Evolutionary conservation across 495 filamentous ascomycete species (phyloP).

Genomic region (Trichocladium antarcticum): DNA sequence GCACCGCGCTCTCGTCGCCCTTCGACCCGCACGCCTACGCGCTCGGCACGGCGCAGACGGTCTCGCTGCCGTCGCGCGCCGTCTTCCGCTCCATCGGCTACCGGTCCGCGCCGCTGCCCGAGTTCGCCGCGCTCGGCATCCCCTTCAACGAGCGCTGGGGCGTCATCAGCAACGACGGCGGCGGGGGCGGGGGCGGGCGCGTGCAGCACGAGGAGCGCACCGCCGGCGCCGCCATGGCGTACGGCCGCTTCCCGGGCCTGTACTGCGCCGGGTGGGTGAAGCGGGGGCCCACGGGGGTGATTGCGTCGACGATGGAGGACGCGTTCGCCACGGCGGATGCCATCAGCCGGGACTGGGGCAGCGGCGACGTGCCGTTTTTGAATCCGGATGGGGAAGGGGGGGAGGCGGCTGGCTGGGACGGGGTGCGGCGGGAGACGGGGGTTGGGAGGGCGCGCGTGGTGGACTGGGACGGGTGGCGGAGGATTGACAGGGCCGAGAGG

Average conservation of each 20-base stretch:
- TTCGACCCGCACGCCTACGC: slow-evolving; percentile 45
- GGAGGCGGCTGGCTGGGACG: slow-evolving; percentile 60
- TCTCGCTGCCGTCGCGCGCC: slow-evolving; percentile 43
- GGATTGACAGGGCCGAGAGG: slow-evolving; percentile 70
- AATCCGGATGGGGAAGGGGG: slow-evolving; percentile 17
- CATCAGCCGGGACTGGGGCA: slow-evolving; percentile 61
- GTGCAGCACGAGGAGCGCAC: slow-evolving; percentile 34
- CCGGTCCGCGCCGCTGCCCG: slow-evolving; percentile 63
- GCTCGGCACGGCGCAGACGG: slow-evolving; percentile 23
- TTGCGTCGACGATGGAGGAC: slow-evolving; percentile 92
- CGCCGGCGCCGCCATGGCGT: slow-evolving; percentile 15
- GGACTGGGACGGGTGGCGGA: slow-evolving; percentile 76
- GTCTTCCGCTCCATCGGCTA: slow-evolving; percentile 93
- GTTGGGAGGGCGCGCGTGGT: slow-evolving; percentile 38
- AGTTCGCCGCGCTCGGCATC: slow-evolving; percentile 64
- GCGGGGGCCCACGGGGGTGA: slow-evolving; percentile 86
- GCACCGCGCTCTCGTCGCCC: slow-evolving; percentile 41
- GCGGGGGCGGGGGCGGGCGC: slow-evolving; percentile 61
- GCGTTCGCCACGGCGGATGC: slow-evolving; percentile 82
- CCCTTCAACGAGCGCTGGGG: slow-evolving; percentile 64
- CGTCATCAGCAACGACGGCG: slow-evolving; percentile 79
- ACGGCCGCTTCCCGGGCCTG: slow-evolving; percentile 54
- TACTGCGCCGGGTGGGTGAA: slow-evolving; percentile 98
- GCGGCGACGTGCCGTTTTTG: slow-evolving; percentile 36
- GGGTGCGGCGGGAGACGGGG: slow-evolving; percentile 39